phyloP scores from a whole-genome alignment of 306 rosid species.

The Cicer judaicum region DNA sequence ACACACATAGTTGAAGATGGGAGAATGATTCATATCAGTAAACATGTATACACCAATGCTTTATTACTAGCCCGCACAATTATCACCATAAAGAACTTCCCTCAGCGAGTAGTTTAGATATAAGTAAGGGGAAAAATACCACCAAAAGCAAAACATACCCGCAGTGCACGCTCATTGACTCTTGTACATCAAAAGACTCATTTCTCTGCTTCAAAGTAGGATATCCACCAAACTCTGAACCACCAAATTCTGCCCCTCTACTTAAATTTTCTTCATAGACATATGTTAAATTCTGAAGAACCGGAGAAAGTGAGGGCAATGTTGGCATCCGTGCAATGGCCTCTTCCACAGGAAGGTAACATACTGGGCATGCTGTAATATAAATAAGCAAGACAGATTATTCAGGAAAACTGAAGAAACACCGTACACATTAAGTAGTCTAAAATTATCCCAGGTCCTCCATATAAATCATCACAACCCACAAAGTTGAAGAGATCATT shows the following conservation, averaged over 20 bases:
- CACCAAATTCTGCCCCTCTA: slow-evolving; percentile 78
- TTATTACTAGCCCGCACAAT: slow-evolving; percentile 9
- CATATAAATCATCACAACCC: not conserved
- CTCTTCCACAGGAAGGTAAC: slow-evolving; percentile 94
- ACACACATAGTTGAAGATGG: slow-evolving; percentile 43
- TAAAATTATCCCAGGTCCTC: slow-evolving; percentile 1
- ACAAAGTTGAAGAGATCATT: slow-evolving; percentile 15
- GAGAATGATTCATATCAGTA: slow-evolving; percentile 36
- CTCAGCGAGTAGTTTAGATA: slow-evolving; percentile 16
- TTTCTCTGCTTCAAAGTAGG: slow-evolving; percentile 82
- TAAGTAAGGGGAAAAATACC: slow-evolving; percentile 6
- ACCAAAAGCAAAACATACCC: slow-evolving; percentile 66
- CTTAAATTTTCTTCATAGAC: slow-evolving; percentile 71
- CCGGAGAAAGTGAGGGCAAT: slow-evolving; percentile 73
- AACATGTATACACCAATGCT: not conserved
- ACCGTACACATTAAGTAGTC: slow-evolving; percentile 8
- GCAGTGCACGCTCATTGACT: slow-evolving; percentile 83
- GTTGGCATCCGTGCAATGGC: slow-evolving; percentile 80
- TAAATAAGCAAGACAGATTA: slow-evolving; percentile 43
- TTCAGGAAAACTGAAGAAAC: slow-evolving; percentile 38
- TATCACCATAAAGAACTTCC: slow-evolving; percentile 36
- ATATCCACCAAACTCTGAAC: slow-evolving; percentile 96
- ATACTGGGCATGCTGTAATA: slow-evolving; percentile 89
- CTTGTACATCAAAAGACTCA: slow-evolving; percentile 71
- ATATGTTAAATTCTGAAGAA: slow-evolving; percentile 70